phyloP scores from a whole-genome alignment of 2,329 filamentous ascomycete species.

The Atkinsonella hypoxylon region DNA sequence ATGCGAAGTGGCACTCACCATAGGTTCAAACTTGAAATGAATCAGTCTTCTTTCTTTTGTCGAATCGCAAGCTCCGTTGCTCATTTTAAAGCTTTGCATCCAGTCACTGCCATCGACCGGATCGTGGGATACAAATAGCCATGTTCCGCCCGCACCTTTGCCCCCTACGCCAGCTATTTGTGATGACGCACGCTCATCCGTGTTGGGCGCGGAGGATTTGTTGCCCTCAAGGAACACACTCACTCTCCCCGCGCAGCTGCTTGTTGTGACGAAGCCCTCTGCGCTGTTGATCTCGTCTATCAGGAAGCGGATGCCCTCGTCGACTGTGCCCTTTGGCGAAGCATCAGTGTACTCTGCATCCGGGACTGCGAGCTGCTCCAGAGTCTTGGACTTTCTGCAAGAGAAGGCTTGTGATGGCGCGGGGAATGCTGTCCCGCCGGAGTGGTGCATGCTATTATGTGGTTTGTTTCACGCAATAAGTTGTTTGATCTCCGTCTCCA shows the following conservation, averaged over 20 bases:
- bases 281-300: constrained; percentile 67
- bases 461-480: background rate
- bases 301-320: constrained; percentile 63
- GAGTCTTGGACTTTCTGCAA: constrained; percentile 58
- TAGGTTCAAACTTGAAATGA: constrained; percentile 88
- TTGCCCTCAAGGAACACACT: constrained; percentile 79
- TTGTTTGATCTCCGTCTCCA: background rate
- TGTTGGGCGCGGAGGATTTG: constrained; percentile 23
- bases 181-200: constrained; percentile 8
- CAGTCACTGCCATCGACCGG: constrained; percentile 28
- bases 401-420: constrained; percentile 32
- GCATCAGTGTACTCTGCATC: constrained; percentile 65
- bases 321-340: constrained; percentile 81
- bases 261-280: constrained; percentile 76
- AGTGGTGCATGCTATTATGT: constrained; percentile 13
- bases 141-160: constrained; percentile 72
- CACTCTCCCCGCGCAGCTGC: constrained; percentile 79
- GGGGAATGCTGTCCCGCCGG: constrained; percentile 11
- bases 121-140: constrained; percentile 83
- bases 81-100: constrained; percentile 18
- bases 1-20: constrained; percentile 51
- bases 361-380: constrained; percentile 57
- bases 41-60: constrained; percentile 37
- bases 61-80: background rate
- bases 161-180: constrained; percentile 56